These are phyloP conservation scores for Nicotiana tomentosiformis DNA, from an alignment of 257 asterid genomes.

Conservation along the genomic window DNA sequence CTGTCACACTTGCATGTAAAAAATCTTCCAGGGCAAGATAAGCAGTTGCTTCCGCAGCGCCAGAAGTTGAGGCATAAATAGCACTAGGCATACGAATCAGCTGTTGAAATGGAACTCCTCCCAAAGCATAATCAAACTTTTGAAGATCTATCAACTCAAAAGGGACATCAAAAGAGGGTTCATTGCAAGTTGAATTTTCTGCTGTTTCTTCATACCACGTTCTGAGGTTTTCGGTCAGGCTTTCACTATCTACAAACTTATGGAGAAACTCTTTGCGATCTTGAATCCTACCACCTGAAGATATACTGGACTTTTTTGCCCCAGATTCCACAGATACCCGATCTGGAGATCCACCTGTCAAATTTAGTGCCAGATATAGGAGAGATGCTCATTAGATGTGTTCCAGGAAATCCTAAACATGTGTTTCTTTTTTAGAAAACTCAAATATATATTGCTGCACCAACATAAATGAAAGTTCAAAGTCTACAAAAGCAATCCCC, in stretches of 20 bases:
- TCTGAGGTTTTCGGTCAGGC: conserved; percentile 41
- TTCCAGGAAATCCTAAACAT: neutral
- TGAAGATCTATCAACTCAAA: conserved; percentile 92
- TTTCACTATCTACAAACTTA: conserved; percentile 66
- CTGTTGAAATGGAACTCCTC: conserved; percentile 84
- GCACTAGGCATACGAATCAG: conserved; percentile 90
- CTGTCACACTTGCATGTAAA: conserved; percentile 63
- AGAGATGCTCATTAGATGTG: neutral
- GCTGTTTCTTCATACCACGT: conserved; percentile 56
- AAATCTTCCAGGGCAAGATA: conserved; percentile 95
- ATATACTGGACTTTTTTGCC: conserved; percentile 60
- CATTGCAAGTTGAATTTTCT: conserved; percentile 22
- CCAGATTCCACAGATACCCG: conserved; percentile 71
- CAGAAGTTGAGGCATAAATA: conserved; percentile 65
- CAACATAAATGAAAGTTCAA: neutral
- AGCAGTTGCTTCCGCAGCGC: conserved; percentile 59
- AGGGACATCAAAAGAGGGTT: conserved; percentile 56
- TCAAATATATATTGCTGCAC: neutral
- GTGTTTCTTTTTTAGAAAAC: too few species aligned
- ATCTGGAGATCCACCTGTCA: conserved; percentile 67
- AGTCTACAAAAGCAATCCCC: neutral
- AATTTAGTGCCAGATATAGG: conserved; percentile 3
- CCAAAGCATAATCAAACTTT: conserved; percentile 90
- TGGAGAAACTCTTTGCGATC: conserved; percentile 78
- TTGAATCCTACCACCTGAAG: conserved; percentile 62